Conservation (phyloP, 2,329 filamentous ascomycete species). For the Metarhizium humberi region DNA sequence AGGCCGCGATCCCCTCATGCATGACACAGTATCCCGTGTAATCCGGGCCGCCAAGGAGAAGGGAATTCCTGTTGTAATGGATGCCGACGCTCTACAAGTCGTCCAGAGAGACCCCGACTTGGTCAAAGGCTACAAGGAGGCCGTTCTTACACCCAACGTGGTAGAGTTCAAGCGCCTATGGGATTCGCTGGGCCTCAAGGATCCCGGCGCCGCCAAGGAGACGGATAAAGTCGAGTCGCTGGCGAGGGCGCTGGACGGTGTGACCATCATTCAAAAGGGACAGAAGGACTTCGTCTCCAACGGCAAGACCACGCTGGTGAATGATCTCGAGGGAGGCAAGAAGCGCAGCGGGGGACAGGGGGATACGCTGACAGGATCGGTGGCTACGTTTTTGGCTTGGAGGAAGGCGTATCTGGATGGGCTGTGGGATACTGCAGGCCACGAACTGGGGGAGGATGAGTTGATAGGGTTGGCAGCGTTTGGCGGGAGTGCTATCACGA, state of each 20-base stretch:
- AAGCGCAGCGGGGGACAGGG: constrained; percentile 94
- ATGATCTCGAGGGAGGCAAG: constrained; percentile 68
- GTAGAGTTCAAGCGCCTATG: constrained; percentile 84
- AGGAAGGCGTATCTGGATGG: constrained; percentile 76
- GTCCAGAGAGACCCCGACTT: constrained; percentile 68
- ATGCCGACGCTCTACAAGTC: constrained; percentile 79
- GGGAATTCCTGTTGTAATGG: constrained; percentile 73
- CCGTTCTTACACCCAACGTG: constrained; percentile 88
- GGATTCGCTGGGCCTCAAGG: constrained; percentile 61
- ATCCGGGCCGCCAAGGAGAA: constrained; percentile 67
- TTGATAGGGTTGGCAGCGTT: constrained; percentile 73
- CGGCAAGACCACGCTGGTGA: constrained; percentile 63
- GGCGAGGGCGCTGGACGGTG: constrained; percentile 69
- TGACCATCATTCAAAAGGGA: constrained; percentile 90
- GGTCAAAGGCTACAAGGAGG: constrained; percentile 70
- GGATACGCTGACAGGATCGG: constrained; percentile 82
- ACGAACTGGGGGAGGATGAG: constrained; percentile 40
- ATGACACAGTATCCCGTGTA: constrained; percentile 71
- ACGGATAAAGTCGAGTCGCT: constrained; percentile 52
- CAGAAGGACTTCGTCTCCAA: constrained; percentile 74
- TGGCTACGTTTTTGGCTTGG: constrained; percentile 86
- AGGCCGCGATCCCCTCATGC: constrained; percentile 83
- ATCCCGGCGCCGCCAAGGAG: constrained; percentile 23
- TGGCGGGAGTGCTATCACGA: constrained; percentile 78
- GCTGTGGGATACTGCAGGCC: constrained; percentile 55